A percentile compares a stretch with the other conserved stretches of the same genome.
phyloP scores from a whole-genome alignment of 176 grass and related monocot species.

The Musa itinerans region DNA sequence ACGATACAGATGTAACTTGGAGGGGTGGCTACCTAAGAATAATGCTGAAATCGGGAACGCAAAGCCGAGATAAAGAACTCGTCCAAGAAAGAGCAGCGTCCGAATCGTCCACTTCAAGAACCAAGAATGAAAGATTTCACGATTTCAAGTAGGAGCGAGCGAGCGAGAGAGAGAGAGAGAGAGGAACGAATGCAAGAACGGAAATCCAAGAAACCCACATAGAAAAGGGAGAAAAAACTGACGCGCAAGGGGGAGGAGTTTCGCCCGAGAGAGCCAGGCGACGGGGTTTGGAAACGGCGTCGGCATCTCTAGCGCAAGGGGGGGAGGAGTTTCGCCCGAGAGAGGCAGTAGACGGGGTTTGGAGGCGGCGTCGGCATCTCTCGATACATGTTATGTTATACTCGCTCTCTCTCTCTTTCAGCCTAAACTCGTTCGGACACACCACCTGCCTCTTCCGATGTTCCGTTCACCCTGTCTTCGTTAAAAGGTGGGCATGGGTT shows the following conservation, averaged over 20 bases:
- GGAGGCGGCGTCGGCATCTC: constrained; percentile 37
- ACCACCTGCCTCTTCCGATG: constrained; percentile 20
- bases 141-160: no score
- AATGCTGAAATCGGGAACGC: background rate
- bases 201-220: no score
- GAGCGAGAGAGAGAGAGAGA: no score
- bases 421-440: background rate
- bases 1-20: no score
- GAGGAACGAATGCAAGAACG: background rate
- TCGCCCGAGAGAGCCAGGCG: constrained; percentile 93
- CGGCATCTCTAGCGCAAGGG: constrained; percentile 30
- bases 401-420: background rate
- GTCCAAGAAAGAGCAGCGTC: background rate
- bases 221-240: constrained; percentile 6
- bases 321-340: constrained; percentile 72
- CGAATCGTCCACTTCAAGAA: background rate
- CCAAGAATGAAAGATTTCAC: background rate
- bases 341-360: constrained; percentile 78
- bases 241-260: constrained; percentile 79
- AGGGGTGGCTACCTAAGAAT: background rate
- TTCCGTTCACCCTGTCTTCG: constrained; percentile 21
- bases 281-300: constrained; percentile 48
- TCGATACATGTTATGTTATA: constrained; percentile 20
- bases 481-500: no score
- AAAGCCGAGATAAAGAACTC: background rate